Base-by-base conservation (phyloP, 768 basidiomycete species). In the Rhizopogon vesiculosus region DNA sequence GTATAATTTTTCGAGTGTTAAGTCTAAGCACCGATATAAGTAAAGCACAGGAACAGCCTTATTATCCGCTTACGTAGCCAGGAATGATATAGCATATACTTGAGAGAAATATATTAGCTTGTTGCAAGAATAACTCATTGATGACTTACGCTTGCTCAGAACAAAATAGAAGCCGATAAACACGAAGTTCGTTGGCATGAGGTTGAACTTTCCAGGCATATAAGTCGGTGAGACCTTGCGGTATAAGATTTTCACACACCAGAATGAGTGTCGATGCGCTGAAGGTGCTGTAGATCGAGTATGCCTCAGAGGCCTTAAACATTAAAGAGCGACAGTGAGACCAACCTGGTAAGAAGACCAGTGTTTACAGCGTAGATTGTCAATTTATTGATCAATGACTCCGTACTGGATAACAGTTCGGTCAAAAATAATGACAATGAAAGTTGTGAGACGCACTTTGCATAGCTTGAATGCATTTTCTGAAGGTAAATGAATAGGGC, bases 81-180 rank as follows among this genome's bases (percentile, higher is more conserved):
- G 71, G 67, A 84, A 76, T n/a, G 85, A 86, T 49, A 82, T 78
- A 0, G 78, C 81, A 58, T 86, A 84, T n/a, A 85, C 83, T 84
- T 54, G 33, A 46, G 29, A 10, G 56, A 29, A 46, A 29, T 49
- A 44, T 45, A 57, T 45, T 51, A 45, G 39, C 42, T 50, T 29
- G 15, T 58, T 16, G 25, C 25, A 7, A n/a, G 42, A 16, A 43
- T 18, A 15, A n/a, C 43, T n/a, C 38, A 45, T 6, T 25, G 25
- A 40, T 3, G 28, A 67, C 84, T 60, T 63, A 86, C 86, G 61
- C 72, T 88, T 89, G 66, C 81, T 83, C 38, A 87, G 66, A 49
- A 83, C 75, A 57, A 89, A 86, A 64, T 86, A 88, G 45, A 76
- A 75, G 8, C 77, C 76, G 40, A 81, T 73, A 63, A 84, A 89